Base-by-base conservation (phyloP, 768 basidiomycete genomes). In the Leccinum olivaceopallidum region DNA sequence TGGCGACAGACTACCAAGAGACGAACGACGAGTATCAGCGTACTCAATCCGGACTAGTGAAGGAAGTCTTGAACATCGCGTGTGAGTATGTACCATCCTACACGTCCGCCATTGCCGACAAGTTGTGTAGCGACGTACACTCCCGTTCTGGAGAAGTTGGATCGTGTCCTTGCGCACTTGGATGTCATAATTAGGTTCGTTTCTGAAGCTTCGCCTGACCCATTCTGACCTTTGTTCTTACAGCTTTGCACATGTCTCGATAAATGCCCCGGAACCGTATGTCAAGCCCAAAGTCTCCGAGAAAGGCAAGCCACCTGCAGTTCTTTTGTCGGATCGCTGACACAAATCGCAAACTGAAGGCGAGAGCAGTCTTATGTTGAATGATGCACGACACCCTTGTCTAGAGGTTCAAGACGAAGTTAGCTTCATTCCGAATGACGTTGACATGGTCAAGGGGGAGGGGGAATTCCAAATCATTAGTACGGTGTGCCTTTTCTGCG, bases 381-480 rank as follows among this genome's bases (percentile, higher is more conserved):
- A 81, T 60, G 93, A 95, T 37, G 94, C 96, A 12, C 81, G 97
- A 26, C 97, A 99, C 77, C 97, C 97, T 14, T 98, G 96, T 67
- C 79, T 99, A 20, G 97, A 99, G 73, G 90, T 96, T 6, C 95
- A 98, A 70, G 96, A 98, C 55, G 97, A 94, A 44, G 82, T 99
- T 47, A 89, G 84, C 67, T 98, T 98, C 73, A 98, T 99, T 66
- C 82, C 95, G 2, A 99, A 98, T 70, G 93, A 98, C 68, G 87
- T 97, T 37, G 88, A 95, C 71, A 94, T 98, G 92, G 84, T 90
- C 52, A 94, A 94, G 78, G 87, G 92, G 85, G 80, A 87, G 62
- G 94, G 92, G 65, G 96, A 98, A 73, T 95, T 99, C 75, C 89
- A 93, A 62, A 95, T 98, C 57, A 95, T 98, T 65, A 98, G 90